A percentile compares a stretch with the other conserved stretches of the same genome.
These are phyloP conservation scores for Sclerotinia borealis DNA, from an alignment of 2,329 filamentous ascomycete species.

Conservation along the genomic window DNA sequence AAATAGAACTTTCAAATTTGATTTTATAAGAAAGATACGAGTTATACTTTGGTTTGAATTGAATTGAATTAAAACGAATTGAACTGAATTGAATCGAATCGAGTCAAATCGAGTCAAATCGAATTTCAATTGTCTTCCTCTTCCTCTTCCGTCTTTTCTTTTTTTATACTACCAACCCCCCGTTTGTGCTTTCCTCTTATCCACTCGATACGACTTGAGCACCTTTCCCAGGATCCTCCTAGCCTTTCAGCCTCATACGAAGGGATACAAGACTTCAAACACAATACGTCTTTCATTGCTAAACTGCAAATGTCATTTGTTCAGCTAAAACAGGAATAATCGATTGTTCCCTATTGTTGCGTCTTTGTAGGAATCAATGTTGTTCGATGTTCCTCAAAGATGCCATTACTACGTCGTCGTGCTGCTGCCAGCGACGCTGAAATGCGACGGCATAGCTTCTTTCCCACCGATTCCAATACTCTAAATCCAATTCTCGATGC, in stretches of 20 bases:
- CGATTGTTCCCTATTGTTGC: not conserved
- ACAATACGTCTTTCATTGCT: not conserved
- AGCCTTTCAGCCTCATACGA: constrained; percentile 10
- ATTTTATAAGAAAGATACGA: too few species aligned
- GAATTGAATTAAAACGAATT: not conserved
- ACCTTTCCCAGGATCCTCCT: constrained; percentile 11
- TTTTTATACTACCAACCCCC: not conserved
- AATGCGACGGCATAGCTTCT: constrained; percentile 31
- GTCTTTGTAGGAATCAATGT: constrained; percentile 10
- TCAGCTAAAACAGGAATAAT: not conserved
- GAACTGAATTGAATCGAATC: not conserved
- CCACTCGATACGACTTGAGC: not conserved
- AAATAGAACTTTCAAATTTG: too few species aligned
- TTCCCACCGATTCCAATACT: constrained; percentile 17
- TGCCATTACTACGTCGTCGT: constrained; percentile 31
- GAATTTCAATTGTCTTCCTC: not conserved
- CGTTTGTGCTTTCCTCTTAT: constrained; percentile 3
- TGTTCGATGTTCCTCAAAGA: constrained; percentile 15
- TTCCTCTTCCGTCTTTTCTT: not conserved
- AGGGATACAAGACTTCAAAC: constrained; percentile 10
- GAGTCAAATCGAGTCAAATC: not conserved
- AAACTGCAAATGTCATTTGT: constrained; percentile 7
- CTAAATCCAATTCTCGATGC: constrained; percentile 16
- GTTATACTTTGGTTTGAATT: not conserved
- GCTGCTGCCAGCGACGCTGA: constrained; percentile 28